Percentiles rank a stretch among this genome's conserved stretches.
Evolutionary conservation across 331 rosid species (phyloP).

Genomic region (Stylosanthes scabra): DNA sequence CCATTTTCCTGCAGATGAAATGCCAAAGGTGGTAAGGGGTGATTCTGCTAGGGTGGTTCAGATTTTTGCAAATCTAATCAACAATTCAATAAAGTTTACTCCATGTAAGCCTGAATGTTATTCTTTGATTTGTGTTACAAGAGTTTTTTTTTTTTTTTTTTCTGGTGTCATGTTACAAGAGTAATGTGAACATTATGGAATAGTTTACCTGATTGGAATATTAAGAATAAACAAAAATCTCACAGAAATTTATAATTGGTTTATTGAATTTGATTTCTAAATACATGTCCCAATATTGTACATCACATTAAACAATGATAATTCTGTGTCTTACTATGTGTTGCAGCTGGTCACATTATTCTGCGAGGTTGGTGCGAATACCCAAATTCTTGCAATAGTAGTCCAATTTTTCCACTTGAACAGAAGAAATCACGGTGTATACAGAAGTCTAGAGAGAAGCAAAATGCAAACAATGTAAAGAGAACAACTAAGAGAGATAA

Average conservation of each 20-base stretch:
- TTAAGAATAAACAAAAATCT: background rate
- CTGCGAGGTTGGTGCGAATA: conserved; percentile 91
- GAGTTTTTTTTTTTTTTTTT: background rate
- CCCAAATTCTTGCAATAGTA: conserved; percentile 43
- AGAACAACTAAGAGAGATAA: conserved; percentile 61
- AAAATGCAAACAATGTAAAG: conserved; percentile 61
- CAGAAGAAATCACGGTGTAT: conserved; percentile 62
- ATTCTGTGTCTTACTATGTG: background rate
- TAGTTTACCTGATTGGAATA: background rate
- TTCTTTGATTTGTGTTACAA: background rate
- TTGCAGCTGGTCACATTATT: conserved; percentile 94
- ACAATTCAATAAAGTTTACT: conserved; percentile 96
- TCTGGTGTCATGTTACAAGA: background rate
- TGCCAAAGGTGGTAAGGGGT: conserved; percentile 89
- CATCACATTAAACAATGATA: background rate
- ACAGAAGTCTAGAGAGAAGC: conserved; percentile 69
- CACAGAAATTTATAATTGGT: background rate
- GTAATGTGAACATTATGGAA: background rate
- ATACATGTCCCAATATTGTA: background rate
- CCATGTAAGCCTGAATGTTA: conserved; percentile 64
- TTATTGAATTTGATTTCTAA: background rate
- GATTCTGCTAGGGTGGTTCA: conserved; percentile 99
- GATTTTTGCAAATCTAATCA: conserved; percentile 91
- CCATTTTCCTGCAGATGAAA: conserved; percentile 68
- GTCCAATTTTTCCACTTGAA: conserved; percentile 50